Percentiles rank a stretch among this genome's conserved stretches.
phyloP scores from a whole-genome alignment of 2,329 filamentous ascomycete genomes.

The Ophiostoma tasmaniense region DNA sequence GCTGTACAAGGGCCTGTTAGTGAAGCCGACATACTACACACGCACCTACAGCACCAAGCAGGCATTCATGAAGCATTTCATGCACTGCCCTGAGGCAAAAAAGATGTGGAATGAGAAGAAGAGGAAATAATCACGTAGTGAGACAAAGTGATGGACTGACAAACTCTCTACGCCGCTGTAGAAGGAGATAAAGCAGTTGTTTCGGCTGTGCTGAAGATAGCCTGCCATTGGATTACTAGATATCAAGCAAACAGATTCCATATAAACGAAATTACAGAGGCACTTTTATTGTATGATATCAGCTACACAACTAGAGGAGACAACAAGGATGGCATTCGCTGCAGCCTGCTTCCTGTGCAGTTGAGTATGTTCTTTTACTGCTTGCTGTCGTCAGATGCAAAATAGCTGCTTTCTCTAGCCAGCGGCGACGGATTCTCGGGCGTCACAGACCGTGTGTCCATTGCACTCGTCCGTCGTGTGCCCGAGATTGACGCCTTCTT shows the following conservation, averaged over 20 bases:
- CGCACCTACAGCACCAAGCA: slow-evolving; percentile 6
- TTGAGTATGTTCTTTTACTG: neutral
- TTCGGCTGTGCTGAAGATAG: neutral
- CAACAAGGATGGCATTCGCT: no score
- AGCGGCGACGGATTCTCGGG: slow-evolving; percentile 48
- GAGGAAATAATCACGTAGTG: no score
- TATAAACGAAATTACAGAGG: no score
- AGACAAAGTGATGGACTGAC: no score
- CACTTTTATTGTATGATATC: neutral
- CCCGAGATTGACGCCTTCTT: slow-evolving; percentile 33
- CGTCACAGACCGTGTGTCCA: slow-evolving; percentile 44
- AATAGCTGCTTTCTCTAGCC: slow-evolving; percentile 39
- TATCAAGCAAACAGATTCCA: neutral
- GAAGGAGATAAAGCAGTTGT: neutral
- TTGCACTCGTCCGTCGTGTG: slow-evolving; percentile 31
- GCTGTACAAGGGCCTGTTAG: neutral
- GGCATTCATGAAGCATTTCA: slow-evolving; percentile 9
- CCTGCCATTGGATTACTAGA: neutral
- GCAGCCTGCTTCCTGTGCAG: neutral
- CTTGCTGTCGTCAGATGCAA: neutral
- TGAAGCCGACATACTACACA: slow-evolving; percentile 4
- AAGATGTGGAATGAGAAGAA: neutral
- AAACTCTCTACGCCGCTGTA: no score
- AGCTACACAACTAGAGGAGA: neutral
- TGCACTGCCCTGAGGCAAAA: slow-evolving; percentile 1